A percentile compares a stretch with the other conserved stretches of the same genome.
Evolutionary conservation across 1,284 basidiomycete genomes (phyloP).

Genomic region (Apiotrichum siamense): DNA sequence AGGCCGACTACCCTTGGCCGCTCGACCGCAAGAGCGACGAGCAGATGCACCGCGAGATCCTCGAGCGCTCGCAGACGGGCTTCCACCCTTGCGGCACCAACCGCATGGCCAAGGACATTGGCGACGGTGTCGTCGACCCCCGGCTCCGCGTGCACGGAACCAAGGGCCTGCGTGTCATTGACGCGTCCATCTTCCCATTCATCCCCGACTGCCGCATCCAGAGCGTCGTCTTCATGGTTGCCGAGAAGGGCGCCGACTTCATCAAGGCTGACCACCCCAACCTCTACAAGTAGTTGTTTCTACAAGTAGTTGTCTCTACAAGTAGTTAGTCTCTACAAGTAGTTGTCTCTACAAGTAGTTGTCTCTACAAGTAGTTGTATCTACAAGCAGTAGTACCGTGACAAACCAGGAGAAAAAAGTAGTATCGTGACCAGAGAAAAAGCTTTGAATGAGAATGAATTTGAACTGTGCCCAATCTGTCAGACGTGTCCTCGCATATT

Average conservation of each 20-base stretch:
- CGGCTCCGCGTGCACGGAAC: constrained; percentile 60
- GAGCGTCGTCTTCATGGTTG: constrained; percentile 55
- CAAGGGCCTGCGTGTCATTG: constrained; percentile 49
- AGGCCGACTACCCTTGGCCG: constrained; percentile 21
- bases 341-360: too few species aligned
- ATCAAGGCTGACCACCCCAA: constrained; percentile 47
- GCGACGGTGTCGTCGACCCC: constrained; percentile 62
- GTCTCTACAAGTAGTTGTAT: too few species aligned
- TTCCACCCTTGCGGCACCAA: constrained; percentile 59
- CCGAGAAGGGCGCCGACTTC: constrained; percentile 60
- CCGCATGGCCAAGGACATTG: constrained; percentile 57
- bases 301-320: not conserved
- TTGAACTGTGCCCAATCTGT: too few species aligned
- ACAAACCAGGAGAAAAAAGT: too few species aligned
- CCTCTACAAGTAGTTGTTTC: constrained; percentile 13
- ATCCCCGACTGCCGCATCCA: constrained; percentile 46
- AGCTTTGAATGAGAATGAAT: too few species aligned
- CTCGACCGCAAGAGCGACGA: constrained; percentile 10
- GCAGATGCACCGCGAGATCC: constrained; percentile 39
- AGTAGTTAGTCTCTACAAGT: not conserved
- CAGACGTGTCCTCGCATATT: too few species aligned
- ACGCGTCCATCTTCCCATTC: constrained; percentile 50
- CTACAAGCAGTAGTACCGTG: too few species aligned
- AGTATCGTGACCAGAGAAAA: too few species aligned
- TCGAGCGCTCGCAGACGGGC: constrained; percentile 39